phyloP scores from a whole-genome alignment of 176 grass and related monocot genomes.

The Leersia perrieri region DNA sequence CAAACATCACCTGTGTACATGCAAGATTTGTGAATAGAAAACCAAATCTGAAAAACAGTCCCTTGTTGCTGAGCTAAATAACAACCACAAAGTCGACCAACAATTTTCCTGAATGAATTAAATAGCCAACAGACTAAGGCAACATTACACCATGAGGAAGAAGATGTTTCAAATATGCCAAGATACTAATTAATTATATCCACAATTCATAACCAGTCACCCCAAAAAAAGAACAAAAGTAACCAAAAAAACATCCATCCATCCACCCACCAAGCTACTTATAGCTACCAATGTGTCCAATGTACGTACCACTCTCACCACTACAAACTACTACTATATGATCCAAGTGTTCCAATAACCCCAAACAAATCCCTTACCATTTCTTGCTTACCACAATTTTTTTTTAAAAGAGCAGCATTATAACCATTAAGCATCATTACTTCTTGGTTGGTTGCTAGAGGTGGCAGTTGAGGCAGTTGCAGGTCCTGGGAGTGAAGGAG shows the following conservation, averaged over 20 bases:
- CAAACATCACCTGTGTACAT: background rate
- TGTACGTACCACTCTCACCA: background rate
- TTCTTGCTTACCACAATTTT: background rate
- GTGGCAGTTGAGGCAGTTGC: slow-evolving; percentile 83
- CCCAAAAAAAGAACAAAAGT: background rate
- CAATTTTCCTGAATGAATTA: no score
- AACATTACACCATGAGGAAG: background rate
- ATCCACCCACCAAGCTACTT: background rate
- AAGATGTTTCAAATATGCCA: background rate
- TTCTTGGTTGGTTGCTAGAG: slow-evolving; percentile 31
- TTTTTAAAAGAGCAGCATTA: no score
- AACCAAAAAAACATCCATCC: background rate
- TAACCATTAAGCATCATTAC: background rate
- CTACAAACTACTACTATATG: background rate
- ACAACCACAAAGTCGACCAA: background rate
- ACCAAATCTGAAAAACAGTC: background rate
- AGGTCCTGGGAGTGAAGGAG: slow-evolving; percentile 68
- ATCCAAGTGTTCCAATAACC: background rate
- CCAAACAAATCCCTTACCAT: background rate
- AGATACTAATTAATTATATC: slow-evolving; percentile 10
- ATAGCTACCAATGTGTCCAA: background rate
- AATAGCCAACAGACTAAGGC: background rate
- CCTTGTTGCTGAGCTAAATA: background rate
- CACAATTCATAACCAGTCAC: slow-evolving; percentile 13
- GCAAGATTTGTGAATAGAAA: background rate